phyloP scores from a whole-genome alignment of 768 basidiomycete genomes.

The Artomyces pyxidatus region DNA sequence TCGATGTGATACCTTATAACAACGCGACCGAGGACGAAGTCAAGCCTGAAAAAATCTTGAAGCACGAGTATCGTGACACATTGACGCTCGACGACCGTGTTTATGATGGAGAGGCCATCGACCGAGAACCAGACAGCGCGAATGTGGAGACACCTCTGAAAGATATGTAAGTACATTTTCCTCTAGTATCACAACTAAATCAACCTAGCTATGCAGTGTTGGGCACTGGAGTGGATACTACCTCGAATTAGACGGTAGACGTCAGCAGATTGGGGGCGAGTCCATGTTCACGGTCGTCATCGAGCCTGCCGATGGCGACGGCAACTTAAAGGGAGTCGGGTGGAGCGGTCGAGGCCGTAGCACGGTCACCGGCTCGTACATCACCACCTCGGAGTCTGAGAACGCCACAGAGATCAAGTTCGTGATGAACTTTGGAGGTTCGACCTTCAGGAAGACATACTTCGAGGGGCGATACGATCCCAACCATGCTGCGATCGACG shows the following conservation, averaged over 20 bases:
- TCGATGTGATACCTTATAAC: background rate
- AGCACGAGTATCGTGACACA: background rate
- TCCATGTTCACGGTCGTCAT: background rate
- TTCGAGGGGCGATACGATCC: background rate
- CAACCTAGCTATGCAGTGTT: background rate
- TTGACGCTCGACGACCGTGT: constrained; percentile 3
- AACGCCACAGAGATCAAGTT: background rate
- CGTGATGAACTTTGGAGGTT: background rate
- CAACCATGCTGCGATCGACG: background rate
- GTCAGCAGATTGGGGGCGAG: background rate
- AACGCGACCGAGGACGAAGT: constrained; percentile 5
- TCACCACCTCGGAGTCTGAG: background rate
- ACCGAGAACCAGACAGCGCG: background rate
- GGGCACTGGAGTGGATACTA: constrained; percentile 11
- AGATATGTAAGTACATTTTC: constrained; percentile 3
- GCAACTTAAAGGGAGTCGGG: background rate
- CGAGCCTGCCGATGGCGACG: background rate
- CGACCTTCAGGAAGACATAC: background rate
- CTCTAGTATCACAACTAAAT: background rate
- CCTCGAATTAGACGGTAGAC: background rate
- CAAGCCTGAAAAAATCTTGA: constrained; percentile 2
- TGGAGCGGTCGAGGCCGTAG: background rate
- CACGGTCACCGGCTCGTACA: background rate
- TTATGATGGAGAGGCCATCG: constrained; percentile 8
- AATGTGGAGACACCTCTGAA: constrained; percentile 4